phyloP scores from a whole-genome alignment of 768 basidiomycete genomes.

The Amylocystis lapponica region DNA sequence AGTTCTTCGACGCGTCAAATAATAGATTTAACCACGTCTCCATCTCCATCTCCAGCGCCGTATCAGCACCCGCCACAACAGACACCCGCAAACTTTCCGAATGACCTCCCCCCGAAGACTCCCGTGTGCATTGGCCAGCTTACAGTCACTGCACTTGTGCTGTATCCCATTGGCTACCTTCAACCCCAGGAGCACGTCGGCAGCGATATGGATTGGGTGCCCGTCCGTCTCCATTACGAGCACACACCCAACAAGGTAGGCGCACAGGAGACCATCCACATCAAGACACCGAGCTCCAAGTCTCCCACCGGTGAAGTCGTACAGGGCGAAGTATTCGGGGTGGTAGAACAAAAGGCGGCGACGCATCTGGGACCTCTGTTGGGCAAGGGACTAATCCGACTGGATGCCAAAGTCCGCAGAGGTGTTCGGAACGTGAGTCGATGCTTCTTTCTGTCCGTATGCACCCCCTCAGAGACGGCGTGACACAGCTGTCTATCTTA shows the following conservation, averaged over 20 bases:
- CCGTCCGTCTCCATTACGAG: constrained; percentile 69
- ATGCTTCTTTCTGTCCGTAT: constrained; percentile 8
- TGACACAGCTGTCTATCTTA: constrained; percentile 68
- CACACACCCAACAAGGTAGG: constrained; percentile 46
- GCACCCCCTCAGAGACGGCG: constrained; percentile 12
- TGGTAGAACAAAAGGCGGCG: constrained; percentile 84
- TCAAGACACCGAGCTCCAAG: constrained; percentile 56
- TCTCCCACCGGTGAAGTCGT: constrained; percentile 46
- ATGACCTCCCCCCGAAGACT: constrained; percentile 69
- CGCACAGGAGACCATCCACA: constrained; percentile 70
- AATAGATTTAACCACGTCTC: constrained; percentile 57
- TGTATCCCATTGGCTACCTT: constrained; percentile 77
- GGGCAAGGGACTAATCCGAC: constrained; percentile 73
- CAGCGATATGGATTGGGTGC: constrained; percentile 56
- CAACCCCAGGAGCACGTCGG: constrained; percentile 27
- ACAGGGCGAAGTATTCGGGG: constrained; percentile 67
- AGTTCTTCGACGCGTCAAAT: constrained; percentile 38
- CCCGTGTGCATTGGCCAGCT: constrained; percentile 88
- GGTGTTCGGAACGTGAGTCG: constrained; percentile 53
- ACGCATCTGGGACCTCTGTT: constrained; percentile 77
- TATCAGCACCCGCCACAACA: constrained; percentile 12
- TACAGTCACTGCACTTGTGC: constrained; percentile 73
- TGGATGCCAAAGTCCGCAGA: constrained; percentile 73
- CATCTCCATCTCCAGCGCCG: constrained; percentile 19
- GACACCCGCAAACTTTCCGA: constrained; percentile 38